Conservation (phyloP, 768 basidiomycete genomes). For the Ramaria sp. region DNA sequence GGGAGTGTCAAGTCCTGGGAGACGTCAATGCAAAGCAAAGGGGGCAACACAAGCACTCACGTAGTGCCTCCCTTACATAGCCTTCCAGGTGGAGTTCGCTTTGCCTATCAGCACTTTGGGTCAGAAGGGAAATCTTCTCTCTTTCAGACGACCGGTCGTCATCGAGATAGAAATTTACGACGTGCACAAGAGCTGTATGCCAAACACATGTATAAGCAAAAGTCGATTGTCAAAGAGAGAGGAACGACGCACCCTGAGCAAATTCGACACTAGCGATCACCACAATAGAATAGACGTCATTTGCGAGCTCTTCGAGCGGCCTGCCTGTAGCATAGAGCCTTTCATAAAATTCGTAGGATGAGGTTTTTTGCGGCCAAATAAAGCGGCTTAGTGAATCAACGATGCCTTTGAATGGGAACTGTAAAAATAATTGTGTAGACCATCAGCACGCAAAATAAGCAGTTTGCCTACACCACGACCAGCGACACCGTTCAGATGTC, state of each 20-base stretch:
- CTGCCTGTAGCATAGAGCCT: slow-evolving; percentile 13
- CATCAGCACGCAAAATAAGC: not conserved
- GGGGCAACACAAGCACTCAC: slow-evolving; percentile 19
- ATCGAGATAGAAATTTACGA: slow-evolving; percentile 51
- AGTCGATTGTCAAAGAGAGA: not conserved
- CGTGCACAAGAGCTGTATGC: slow-evolving; percentile 42
- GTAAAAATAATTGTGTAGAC: not conserved
- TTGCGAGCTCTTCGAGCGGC: slow-evolving; percentile 28
- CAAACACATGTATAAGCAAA: slow-evolving; percentile 43
- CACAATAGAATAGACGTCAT: slow-evolving; percentile 40
- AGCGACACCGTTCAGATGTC: slow-evolving; percentile 14
- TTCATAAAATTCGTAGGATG: slow-evolving; percentile 14
- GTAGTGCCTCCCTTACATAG: slow-evolving; percentile 38
- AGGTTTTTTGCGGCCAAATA: not conserved
- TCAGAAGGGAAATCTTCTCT: slow-evolving; percentile 12
- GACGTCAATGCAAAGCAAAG: not conserved
- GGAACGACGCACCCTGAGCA: slow-evolving; percentile 40
- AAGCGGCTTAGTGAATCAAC: not conserved
- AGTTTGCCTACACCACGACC: slow-evolving; percentile 15
- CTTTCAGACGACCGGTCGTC: slow-evolving; percentile 13
- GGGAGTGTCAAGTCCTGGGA: not conserved
- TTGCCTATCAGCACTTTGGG: slow-evolving; percentile 2
- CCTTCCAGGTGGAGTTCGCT: slow-evolving; percentile 11
- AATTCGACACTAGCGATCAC: slow-evolving; percentile 59
- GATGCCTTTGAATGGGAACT: not conserved